Conservation (phyloP, 2,329 filamentous ascomycete species). For the Trichoderma sp. region DNA sequence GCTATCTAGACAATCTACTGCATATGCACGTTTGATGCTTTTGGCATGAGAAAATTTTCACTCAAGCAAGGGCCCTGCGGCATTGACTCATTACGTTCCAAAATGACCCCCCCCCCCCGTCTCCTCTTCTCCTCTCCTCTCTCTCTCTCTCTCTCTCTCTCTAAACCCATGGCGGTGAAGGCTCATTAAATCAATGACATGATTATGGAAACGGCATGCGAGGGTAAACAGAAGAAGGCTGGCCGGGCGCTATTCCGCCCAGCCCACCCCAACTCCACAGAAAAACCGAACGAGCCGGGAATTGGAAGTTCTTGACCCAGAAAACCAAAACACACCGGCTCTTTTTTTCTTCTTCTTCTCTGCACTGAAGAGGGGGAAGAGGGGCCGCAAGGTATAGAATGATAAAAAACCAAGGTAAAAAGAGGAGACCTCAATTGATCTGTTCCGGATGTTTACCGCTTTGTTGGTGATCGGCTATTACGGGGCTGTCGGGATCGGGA, state of each 20-base stretch:
- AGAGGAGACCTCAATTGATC: not conserved
- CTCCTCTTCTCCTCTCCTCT: not conserved
- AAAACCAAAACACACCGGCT: not conserved
- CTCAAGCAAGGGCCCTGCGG: not conserved
- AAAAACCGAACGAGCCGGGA: constrained; percentile 15
- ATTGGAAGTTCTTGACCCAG: not conserved
- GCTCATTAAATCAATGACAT: not conserved
- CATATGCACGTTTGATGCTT: constrained; percentile 5
- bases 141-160: too few relatives aligned
- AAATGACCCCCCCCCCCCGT: not conserved
- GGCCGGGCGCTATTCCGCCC: constrained; percentile 4
- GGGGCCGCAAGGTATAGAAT: not conserved
- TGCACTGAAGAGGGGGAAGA: not conserved
- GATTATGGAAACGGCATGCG: not conserved
- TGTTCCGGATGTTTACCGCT: constrained; percentile 4
- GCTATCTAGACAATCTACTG: not conserved
- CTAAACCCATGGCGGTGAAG: constrained; percentile 2
- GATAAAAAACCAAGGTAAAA: not conserved
- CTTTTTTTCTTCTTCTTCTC: not conserved
- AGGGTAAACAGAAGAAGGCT: not conserved
- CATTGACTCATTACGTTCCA: constrained; percentile 10
- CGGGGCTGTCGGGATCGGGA: constrained; percentile 6
- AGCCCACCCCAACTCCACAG: constrained; percentile 4
- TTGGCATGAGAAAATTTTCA: constrained; percentile 15
- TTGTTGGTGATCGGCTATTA: not conserved